Evolutionary conservation across 768 basidiomycete genomes (phyloP), one percentile per base, ranked within the genome.

Genomic region (Cyclocybe cylindracea): DNA sequence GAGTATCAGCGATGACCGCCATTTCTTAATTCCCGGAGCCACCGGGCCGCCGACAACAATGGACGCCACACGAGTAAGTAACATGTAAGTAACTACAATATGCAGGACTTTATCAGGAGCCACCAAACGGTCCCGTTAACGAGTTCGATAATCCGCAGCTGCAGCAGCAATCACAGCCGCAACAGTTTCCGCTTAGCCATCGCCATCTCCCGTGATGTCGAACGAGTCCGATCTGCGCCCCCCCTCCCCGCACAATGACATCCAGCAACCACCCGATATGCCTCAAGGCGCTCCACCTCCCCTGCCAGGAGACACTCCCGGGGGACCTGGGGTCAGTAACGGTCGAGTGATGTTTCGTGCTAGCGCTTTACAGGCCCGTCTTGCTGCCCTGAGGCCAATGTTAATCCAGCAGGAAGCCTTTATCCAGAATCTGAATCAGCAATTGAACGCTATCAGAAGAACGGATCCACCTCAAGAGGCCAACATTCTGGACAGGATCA

Each of bases 201-300:
- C 71, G 16, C 59, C 71, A 16, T 66, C 79, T 7, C 68, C 78
- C n/a, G 70, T 69, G 19, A 72, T 80, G 66, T 47, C 66, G 29
- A 66, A 69, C 56, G 77, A 79, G 24, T 73, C 70, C 24, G 24
- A 24, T 24, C 71, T 83, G 60, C 76, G 78, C 34, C 80, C 77
- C 7, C 71, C 77, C 5, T 50, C 84, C 29, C 84, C 78, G 13
- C 69, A 52, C 71, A 74, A n/a, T 72, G 76, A 65, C 58, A 60
- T 60, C 50, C 50, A 61, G 31, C 60, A 65, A 24, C 58, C 39
- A 36, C 39, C 13, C 38, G 39, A 19, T 31, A 57, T 57, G 33
- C 53, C 54, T 9, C 46, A 19, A 46, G 16, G 24, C 46, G 5
- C 33, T 44, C 16, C n/a, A 31, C 24, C 44, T 1, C 41, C 46